Conservation (phyloP, 1,139 yeast species). For the Suhomyces maxii region DNA sequence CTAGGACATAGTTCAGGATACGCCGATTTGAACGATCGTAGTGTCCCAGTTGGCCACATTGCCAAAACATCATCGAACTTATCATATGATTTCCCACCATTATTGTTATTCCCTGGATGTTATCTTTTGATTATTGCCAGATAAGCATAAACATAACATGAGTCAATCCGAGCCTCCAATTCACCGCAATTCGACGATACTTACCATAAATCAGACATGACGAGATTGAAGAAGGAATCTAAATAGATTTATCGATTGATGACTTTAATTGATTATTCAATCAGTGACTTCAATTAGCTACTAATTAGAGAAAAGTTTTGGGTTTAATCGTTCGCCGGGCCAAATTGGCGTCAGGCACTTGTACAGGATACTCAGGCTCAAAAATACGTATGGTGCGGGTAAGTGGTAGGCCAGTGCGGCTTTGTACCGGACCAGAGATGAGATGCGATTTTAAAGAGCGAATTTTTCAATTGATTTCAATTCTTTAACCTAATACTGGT, state of each 20-base stretch:
- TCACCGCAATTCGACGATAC: slow-evolving; percentile 20
- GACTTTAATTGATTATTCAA: slow-evolving; percentile 7
- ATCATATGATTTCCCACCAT: too few species aligned
- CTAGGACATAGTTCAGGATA: too few species aligned
- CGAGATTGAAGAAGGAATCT: slow-evolving; percentile 1
- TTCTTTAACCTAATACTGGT: slow-evolving; percentile 31
- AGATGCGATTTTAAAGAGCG: slow-evolving; percentile 8
- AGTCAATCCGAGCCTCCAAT: neutral
- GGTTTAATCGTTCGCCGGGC: slow-evolving; percentile 9
- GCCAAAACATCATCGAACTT: too few species aligned
- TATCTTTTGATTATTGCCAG: neutral
- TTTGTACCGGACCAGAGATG: slow-evolving; percentile 9
- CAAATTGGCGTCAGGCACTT: slow-evolving; percentile 5
- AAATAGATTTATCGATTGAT: slow-evolving; percentile 9
- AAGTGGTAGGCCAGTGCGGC: slow-evolving; percentile 1
- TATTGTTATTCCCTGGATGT: neutral
- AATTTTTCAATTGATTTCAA: slow-evolving; percentile 1
- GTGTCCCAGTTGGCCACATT: too few species aligned
- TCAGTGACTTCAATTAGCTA: slow-evolving; percentile 3
- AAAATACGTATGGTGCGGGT: slow-evolving; percentile 2
- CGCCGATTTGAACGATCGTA: too few species aligned
- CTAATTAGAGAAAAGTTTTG: slow-evolving; percentile 9
- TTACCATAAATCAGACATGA: slow-evolving; percentile 60
- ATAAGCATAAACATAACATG: neutral
- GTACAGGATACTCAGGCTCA: slow-evolving; percentile 2